Base-by-base conservation (phyloP, 106 monocot genomes). In the Xerophyta viscosa region DNA sequence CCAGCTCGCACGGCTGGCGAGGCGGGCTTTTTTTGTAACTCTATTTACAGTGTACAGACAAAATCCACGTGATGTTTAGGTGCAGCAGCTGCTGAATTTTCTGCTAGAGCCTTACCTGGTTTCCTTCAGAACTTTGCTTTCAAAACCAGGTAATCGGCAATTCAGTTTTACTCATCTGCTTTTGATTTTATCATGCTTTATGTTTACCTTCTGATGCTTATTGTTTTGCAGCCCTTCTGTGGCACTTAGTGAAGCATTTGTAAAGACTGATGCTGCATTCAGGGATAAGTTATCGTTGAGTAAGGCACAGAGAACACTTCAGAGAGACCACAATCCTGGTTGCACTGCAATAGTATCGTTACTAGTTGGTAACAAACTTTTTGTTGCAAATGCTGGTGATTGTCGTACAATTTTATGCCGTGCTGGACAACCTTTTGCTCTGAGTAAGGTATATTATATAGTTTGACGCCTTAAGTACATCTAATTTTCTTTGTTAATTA, bases 341-440 rank as follows among this genome's bases (percentile, higher is more conserved):
- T 98, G 98, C 65, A 86, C 98, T 30, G 98, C 98, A 45, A 47
- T 90, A 57, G 58, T 64, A 42, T 61, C 86, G 29, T 43, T 98
- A 54, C 61, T 98, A 20, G 66, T 90, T 11, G 67, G 76, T 33
- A 57, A 90, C 56, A 83, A 69, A 57, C 74, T 98, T 66, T 86
- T 74, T 48, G 77, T 98, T 48, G 90, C 82, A 49, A 98, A 98
- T 90, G 98, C 90, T 75, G 98, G 98, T 61, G 98, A 98, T 79
- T 90, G 98, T 24, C 90, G 98, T 18, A 71, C 82, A 29, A 72
- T 98, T 27, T 60, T 98, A 41, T 86, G 74, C 50, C 82, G 82
- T 59, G 47, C 41, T 61, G 98, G 98, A 20, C 46, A 29, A 8
- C 79, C 90, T 46, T 66, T 82, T 66, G 71, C 79, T 5, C 43